Evolutionary conservation across 768 basidiomycete genomes (phyloP).

Genomic region (Suillus clintonianus): DNA sequence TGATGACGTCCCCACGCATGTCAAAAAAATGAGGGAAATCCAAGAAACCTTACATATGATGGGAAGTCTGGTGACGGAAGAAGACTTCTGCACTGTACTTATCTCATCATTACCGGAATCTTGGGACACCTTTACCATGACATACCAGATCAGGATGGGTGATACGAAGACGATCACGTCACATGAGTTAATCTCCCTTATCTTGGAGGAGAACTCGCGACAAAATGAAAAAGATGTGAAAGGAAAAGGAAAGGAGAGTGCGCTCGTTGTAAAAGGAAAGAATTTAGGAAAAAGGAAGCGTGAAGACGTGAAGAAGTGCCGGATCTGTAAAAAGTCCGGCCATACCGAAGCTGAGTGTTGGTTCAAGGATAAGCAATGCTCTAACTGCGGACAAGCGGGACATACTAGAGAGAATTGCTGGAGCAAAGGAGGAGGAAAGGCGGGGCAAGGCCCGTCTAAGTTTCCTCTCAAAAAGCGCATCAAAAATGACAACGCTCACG

Average conservation of each 20-base stretch:
- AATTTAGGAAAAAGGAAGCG: too few species aligned
- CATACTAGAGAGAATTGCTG: background rate
- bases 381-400: background rate
- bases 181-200: background rate
- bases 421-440: background rate
- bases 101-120: too few species aligned
- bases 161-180: background rate
- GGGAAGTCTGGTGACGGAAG: too few species aligned
- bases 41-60: background rate
- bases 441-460: too few species aligned
- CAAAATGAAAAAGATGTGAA: background rate
- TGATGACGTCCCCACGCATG: background rate
- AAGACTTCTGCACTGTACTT: too few species aligned
- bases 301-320: background rate
- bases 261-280: too few species aligned
- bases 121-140: too few species aligned
- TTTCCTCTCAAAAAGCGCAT: too few species aligned
- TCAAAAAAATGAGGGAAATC: background rate
- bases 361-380: constrained; percentile 4
- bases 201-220: background rate
- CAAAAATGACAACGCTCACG: too few species aligned
- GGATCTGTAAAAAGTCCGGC: background rate
- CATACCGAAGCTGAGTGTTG: background rate
- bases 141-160: background rate
- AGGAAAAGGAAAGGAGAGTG: background rate